Base-by-base conservation (phyloP, 768 basidiomycete genomes). In the Tricholomella constricta region DNA sequence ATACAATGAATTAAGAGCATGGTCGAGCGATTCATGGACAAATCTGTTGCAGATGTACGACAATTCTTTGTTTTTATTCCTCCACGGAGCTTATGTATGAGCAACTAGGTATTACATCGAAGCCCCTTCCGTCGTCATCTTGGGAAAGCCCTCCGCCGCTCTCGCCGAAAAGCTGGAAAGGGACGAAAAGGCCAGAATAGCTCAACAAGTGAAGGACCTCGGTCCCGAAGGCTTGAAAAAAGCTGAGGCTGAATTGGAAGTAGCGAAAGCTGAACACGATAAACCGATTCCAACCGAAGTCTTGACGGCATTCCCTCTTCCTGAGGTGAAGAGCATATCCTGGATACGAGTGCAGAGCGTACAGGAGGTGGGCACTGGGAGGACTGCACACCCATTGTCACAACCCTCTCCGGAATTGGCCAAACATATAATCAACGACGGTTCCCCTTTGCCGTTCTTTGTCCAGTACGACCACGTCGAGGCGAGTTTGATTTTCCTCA, bases 401-500 rank as follows among this genome's bases (percentile, higher is more conserved):
- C 56, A 65, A 4, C 55, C 65, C 4, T 70, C 72, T 38, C 69
- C 72, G 6, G 73, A 76, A 6, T 75, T 97, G 19, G 74, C 79
- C 51, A 74, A 75, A 52, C 82, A 89, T 62, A 74, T 99, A 22
- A 76, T 82, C 47, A 66, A 72, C 2, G 94, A 97, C 59, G 88
- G 86, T 3, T 65, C 76, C 2, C 66, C 79, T 3, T 66, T 95
- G 29, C 85, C 96, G 6, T 95, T 94, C 73, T 95, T 94, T 66
- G 83, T 96, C 9, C 88, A 97, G 64, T 99, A 92, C 63, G 90
- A 97, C 62, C 91, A 95, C 68, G 93, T 96, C 43, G 82, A 93
- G 76, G 94, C 90, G 50, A 23, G 51, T 47, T 45, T 36, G 8
- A 2, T 51, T n/a, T 15, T 35, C 22, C 15, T 11, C 46, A 10